phyloP scores from a whole-genome alignment of 371 early-diverging fungal species.

The Mucor ambiguus region DNA sequence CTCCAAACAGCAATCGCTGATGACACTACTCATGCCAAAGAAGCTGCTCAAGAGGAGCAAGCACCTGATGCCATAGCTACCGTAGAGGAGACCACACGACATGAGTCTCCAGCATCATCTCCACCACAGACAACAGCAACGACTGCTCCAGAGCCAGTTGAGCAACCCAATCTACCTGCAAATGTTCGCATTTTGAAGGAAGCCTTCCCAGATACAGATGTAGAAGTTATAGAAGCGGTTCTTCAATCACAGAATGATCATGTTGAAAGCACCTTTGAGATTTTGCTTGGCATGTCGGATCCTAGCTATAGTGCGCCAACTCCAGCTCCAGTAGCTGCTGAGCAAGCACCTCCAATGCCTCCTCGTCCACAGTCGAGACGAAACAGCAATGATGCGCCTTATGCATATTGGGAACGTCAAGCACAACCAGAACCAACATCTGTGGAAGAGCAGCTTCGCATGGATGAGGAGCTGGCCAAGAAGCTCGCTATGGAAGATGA shows the following conservation, averaged over 20 bases:
- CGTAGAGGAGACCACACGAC: neutral
- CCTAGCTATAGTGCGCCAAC: constrained; percentile 38
- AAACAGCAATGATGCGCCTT: constrained; percentile 9
- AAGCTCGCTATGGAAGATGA: constrained; percentile 47
- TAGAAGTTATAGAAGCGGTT: constrained; percentile 50
- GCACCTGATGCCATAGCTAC: neutral
- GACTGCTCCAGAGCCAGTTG: neutral
- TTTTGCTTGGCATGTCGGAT: constrained; percentile 48
- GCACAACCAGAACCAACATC: constrained; percentile 19
- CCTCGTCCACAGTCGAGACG: constrained; percentile 28
- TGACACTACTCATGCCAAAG: neutral
- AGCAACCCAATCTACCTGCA: neutral
- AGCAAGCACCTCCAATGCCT: constrained; percentile 38
- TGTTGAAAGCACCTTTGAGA: constrained; percentile 45
- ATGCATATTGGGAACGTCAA: constrained; percentile 27
- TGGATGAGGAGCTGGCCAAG: constrained; percentile 50
- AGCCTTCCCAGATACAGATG: constrained; percentile 51
- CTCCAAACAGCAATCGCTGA: neutral
- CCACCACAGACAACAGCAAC: neutral
- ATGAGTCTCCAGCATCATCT: neutral
- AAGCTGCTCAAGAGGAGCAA: neutral
- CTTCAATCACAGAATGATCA: constrained; percentile 38
- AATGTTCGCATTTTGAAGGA: constrained; percentile 40
- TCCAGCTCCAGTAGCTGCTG: neutral
- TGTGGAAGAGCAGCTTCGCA: constrained; percentile 48